phyloP scores from a whole-genome alignment of 1,284 basidiomycete species.

The Bjerkandera adusta region DNA sequence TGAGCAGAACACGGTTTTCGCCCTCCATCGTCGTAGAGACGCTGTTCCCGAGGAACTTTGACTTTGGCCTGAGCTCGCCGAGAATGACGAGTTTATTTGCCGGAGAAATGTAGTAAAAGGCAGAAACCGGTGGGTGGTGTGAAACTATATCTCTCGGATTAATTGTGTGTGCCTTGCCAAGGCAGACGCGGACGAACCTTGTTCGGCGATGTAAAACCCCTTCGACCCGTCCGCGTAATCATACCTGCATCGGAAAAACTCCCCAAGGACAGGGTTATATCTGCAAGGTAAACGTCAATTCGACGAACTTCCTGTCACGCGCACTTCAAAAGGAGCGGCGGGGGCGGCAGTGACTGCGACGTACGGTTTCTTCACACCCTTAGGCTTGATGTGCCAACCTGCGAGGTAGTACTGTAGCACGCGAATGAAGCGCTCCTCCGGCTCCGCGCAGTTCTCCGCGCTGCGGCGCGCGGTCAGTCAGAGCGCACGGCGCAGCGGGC shows the following conservation, averaged over 20 bases:
- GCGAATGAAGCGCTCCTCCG: constrained; percentile 89
- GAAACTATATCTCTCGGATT: constrained; percentile 54
- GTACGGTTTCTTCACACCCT: constrained; percentile 98
- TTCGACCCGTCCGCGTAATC: constrained; percentile 89
- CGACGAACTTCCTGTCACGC: not conserved
- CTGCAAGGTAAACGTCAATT: constrained; percentile 35
- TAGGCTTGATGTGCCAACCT: constrained; percentile 99
- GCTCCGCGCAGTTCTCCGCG: constrained; percentile 72
- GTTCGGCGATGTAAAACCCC: constrained; percentile 97
- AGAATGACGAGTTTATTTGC: constrained; percentile 81
- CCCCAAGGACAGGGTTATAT: constrained; percentile 96
- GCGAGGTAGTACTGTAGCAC: constrained; percentile 95
- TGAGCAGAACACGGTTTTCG: constrained; percentile 83
- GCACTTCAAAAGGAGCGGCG: not conserved
- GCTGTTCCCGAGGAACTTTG: constrained; percentile 95
- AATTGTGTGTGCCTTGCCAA: constrained; percentile 1
- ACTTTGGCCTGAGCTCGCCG: constrained; percentile 95
- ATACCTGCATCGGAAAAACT: constrained; percentile 97
- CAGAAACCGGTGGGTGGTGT: constrained; percentile 94
- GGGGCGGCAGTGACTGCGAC: constrained; percentile 28
- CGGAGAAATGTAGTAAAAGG: constrained; percentile 97
- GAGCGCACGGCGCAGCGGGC: constrained; percentile 17
- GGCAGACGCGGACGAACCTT: constrained; percentile 50
- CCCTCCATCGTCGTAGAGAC: constrained; percentile 97
- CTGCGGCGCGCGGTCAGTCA: constrained; percentile 35